These are phyloP conservation scores for Fusarium aywerte DNA, from an alignment of 2,329 filamentous ascomycete genomes.

Conservation along the genomic window DNA sequence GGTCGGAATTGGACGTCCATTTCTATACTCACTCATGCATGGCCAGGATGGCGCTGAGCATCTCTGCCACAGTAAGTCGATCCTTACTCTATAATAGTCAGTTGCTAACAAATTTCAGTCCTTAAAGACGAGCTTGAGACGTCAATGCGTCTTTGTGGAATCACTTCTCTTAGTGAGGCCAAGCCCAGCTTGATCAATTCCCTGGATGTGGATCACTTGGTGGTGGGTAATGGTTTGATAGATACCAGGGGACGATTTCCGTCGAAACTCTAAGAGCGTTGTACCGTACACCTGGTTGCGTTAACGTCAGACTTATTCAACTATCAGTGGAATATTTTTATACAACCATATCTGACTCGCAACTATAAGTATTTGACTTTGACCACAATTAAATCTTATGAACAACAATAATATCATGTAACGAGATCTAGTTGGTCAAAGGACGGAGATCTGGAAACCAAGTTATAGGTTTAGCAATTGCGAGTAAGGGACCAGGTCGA, in stretches of 20 bases:
- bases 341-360: no score
- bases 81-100: rapidly evolving
- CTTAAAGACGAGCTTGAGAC: conserved; percentile 49
- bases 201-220: conserved; percentile 47
- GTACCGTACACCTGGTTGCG: rapidly evolving
- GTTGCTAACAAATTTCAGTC: conserved; percentile 9
- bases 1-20: conserved; percentile 64
- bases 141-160: conserved; percentile 46
- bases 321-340: no score
- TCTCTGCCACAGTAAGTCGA: conserved; percentile 63
- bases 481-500: no score
- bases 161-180: conserved; percentile 45
- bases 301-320: not conserved
- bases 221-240: conserved; percentile 8
- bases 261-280: conserved; percentile 29
- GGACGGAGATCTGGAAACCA: no score
- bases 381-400: no score
- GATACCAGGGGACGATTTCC: not conserved
- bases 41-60: conserved; percentile 65
- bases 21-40: conserved; percentile 63
- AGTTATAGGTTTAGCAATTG: no score
- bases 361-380: no score
- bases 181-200: conserved; percentile 47
- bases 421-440: no score
- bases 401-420: no score